Conservation (phyloP, 768 basidiomycete genomes). For the Naematelia aurantialba region DNA sequence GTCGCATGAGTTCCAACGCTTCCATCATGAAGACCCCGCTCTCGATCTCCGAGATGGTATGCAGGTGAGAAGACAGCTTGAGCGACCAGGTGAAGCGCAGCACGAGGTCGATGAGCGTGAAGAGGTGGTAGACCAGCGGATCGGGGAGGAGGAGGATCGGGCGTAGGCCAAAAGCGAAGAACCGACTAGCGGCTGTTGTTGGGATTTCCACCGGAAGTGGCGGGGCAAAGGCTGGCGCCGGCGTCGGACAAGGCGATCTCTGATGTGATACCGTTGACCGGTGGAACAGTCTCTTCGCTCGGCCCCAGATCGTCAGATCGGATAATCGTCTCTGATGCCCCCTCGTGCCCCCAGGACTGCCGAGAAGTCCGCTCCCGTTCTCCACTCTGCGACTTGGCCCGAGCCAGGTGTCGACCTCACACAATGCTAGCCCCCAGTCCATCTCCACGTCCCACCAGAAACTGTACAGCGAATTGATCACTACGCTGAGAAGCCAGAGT, state of each 20-base stretch:
- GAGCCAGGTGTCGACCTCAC: constrained; percentile 54
- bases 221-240: constrained; percentile 15
- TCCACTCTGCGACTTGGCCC: background rate
- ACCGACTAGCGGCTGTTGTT: constrained; percentile 40
- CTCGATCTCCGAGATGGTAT: constrained; percentile 73
- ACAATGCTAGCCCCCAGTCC: constrained; percentile 88
- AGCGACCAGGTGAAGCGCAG: constrained; percentile 91
- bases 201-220: background rate
- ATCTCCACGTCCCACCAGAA: constrained; percentile 99
- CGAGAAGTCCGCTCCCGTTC: background rate
- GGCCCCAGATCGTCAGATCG: constrained; percentile 3
- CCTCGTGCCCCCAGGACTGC: background rate
- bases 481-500: constrained; percentile 79
- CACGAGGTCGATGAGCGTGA: constrained; percentile 75
- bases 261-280: constrained; percentile 18
- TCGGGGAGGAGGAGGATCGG: constrained; percentile 71
- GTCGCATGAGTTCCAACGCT: constrained; percentile 75
- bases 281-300: constrained; percentile 3
- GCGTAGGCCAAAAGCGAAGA: constrained; percentile 70
- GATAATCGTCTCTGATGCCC: constrained; percentile 2
- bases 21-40: constrained; percentile 84
- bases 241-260: constrained; percentile 32
- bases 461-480: constrained; percentile 85
- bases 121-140: constrained; percentile 71
- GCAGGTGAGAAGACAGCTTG: constrained; percentile 81